Base-by-base conservation (phyloP, 1,284 basidiomycete species). In the Ceratobasidium sp. region DNA sequence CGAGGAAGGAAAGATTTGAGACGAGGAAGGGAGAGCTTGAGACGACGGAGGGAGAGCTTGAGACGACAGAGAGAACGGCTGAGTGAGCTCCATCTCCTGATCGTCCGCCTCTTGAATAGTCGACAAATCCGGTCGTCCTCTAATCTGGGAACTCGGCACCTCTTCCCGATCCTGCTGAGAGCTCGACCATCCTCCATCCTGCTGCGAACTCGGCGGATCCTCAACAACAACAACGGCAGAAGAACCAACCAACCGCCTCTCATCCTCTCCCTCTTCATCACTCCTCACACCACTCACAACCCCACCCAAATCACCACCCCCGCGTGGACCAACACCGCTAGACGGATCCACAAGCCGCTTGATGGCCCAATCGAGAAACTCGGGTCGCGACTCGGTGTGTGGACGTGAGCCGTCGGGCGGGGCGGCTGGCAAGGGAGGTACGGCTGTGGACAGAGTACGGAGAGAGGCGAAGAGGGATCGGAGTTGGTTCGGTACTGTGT, bases 351-450 rank as follows among this genome's bases (percentile, higher is more conserved):
- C 71, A 23, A 71, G 70, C 6, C 78, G 79, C 40, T 64, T 56
- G 63, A 79, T 76, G 13, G 78, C 80, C 80, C 80, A 80, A 15
- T 79, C 77, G 10, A 80, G 39, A 58, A 79, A 80, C 10, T 79
- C 80, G 10, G 75, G 76, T n/a, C 70, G 76, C 0, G 78, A 71
- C 18, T 77, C 68, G 40, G 70, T 69, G 70, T 79, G 79, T 9
- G 33, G 53, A 18, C 71, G 40, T 4, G 76, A 60, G 42, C 40
- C 68, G 12, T 68, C 39, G 40, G 71, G 66, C 6, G 68, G 23
- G 12, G 67, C 40, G 18, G 64, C 63, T 23, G 76, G 66, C 0
- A 79, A 26, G 18, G 80, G 66, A 23, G 78, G 78, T n/a, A 72
- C 56, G 6, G 76, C 63, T 6, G 64, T 61, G 9, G 79, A 78